Percentiles rank a stretch among this genome's conserved stretches.
Conservation (phyloP, 2,329 filamentous ascomycete species). For the Aspergillus amoenus region DNA sequence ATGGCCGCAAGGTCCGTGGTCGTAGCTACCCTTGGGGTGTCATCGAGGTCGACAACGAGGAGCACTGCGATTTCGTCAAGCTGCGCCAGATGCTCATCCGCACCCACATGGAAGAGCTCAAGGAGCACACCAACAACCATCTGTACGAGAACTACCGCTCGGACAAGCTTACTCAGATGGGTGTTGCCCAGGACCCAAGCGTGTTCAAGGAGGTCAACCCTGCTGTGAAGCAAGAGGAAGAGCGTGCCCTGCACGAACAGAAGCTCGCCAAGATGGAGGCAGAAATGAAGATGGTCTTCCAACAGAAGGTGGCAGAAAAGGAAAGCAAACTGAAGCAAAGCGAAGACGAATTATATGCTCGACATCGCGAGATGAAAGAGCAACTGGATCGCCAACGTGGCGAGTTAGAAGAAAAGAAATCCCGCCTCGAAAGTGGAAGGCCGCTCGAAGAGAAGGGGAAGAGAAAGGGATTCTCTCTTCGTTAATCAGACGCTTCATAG, state of each 20-base stretch:
- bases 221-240: constrained; percentile 99
- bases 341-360: constrained; percentile 96
- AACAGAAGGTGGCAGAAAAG: constrained; percentile 99
- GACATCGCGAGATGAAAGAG: constrained; percentile 99
- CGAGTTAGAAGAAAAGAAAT: constrained; percentile 98
- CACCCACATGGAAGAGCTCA: constrained; percentile 99
- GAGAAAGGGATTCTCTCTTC: constrained; percentile 99
- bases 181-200: constrained; percentile 95
- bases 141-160: constrained; percentile 99
- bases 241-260: constrained; percentile 96
- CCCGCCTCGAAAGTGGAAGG: constrained; percentile 88
- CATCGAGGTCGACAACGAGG: constrained; percentile 99
- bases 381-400: constrained; percentile 91
- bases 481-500: constrained; percentile 56
- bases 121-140: constrained; percentile 99
- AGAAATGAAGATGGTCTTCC: constrained; percentile 99
- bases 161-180: constrained; percentile 98
- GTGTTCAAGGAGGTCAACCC: constrained; percentile 99
- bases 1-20: constrained; percentile 93
- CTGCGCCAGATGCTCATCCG: constrained; percentile 99
- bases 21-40: constrained; percentile 97
- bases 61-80: constrained; percentile 99
- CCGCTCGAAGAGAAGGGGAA: constrained; percentile 97
- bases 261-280: constrained; percentile 99
- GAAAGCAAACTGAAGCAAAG: constrained; percentile 99